Evolutionary conservation across 768 basidiomycete genomes (phyloP), one percentile per base, ranked within the genome.

Genomic region (Imleria badia): DNA sequence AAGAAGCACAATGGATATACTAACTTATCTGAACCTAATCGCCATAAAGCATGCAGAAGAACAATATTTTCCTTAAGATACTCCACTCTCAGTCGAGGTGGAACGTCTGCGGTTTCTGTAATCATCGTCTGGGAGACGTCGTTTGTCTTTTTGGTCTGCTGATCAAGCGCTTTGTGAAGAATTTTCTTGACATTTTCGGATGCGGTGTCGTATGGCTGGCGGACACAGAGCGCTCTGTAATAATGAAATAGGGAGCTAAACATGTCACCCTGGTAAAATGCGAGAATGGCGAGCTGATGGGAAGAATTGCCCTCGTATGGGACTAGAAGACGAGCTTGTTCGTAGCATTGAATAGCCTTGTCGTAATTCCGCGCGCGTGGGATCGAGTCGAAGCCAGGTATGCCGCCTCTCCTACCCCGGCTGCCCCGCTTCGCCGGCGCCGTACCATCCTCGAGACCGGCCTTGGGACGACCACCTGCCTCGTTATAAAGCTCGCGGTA

Each of bases 231-330:
- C 2, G 96, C 91, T 30, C 94, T 87, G 67, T 94, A 94, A 70
- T 98, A 96, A 71, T 94, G 88, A 48, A 89, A 80, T 10, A 92
- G 75, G 30, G 91, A 86, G 31, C 76, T 73, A 63, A 96, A 94
- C n/a, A 81, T 76, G 71, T 98, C 93, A 57, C 81, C 80, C 61
- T 87, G 79, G 69, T 97, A 95, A 6, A 87, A 85, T 3, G 93
- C 82, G 31, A 98, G 81, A 55, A 98, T 95, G 5, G 96, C 97
- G 19, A 98, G 84, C 70, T 98, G 97, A 68, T 98, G 96, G 19
- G 89, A 96, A 1, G 97, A 83, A 65, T 98, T 95, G 60, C 96
- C 97, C 60, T 96, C 91, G 51, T 87, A 78, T 0, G 97, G 96
- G 7, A 90, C 75, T 10, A 99, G 78, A 30, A 86, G 66, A 38